Percentiles rank a stretch among this genome's conserved stretches.
Conservation (phyloP, 768 basidiomycete species). For the Mycena capillaripes region DNA sequence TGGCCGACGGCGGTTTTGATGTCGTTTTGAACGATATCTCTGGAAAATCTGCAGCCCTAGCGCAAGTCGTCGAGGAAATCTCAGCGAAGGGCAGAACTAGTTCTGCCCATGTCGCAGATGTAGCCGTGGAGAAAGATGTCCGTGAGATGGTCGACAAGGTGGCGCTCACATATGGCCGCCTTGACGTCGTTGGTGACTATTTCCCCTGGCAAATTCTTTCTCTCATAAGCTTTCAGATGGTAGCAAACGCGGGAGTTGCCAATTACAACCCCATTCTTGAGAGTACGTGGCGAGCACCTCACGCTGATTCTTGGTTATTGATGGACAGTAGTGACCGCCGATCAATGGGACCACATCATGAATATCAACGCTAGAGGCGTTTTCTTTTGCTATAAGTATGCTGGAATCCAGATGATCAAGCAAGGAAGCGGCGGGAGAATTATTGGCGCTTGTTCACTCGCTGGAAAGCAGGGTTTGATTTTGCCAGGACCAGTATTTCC, state of each 20-base stretch:
- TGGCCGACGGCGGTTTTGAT: constrained; percentile 58
- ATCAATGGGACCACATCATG: constrained; percentile 44
- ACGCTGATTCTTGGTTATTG: neutral
- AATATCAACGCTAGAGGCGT: constrained; percentile 48
- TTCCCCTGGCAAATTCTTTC: neutral
- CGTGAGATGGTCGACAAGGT: constrained; percentile 46
- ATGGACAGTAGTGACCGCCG: constrained; percentile 21
- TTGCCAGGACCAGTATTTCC: neutral
- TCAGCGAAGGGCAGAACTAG: constrained; percentile 34
- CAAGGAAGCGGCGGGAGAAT: constrained; percentile 56
- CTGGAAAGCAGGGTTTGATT: constrained; percentile 31
- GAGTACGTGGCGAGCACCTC: neutral
- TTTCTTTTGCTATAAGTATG: constrained; percentile 57
- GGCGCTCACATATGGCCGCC: constrained; percentile 45
- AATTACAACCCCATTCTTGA: neutral
- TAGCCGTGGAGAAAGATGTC: constrained; percentile 52
- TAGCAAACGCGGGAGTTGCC: constrained; percentile 45
- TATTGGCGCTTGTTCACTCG: constrained; percentile 45
- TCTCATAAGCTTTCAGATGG: constrained; percentile 35
- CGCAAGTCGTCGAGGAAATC: constrained; percentile 41
- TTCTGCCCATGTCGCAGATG: constrained; percentile 44
- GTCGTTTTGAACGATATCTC: constrained; percentile 55
- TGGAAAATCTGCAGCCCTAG: constrained; percentile 41
- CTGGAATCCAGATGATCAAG: constrained; percentile 53
- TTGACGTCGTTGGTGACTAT: constrained; percentile 39